Evolutionary conservation across 371 early-diverging fungal species (phyloP).

Genomic region (Sporodiniella umbellata): DNA sequence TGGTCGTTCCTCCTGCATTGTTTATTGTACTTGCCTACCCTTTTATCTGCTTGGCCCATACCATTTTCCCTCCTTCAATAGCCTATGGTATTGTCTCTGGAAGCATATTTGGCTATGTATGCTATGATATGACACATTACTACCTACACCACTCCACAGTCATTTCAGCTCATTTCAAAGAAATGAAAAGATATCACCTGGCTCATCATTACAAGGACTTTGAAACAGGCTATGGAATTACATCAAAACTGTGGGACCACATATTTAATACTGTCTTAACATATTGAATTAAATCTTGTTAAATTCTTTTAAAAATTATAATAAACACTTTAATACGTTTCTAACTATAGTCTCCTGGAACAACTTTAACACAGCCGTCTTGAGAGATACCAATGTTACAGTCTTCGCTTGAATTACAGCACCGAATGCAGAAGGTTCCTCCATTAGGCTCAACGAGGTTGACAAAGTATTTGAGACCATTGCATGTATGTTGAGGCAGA

Average conservation of each 20-base stretch:
- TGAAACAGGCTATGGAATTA: conserved; percentile 86
- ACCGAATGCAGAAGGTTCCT: conserved; percentile 36
- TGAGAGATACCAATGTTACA: conserved; percentile 20
- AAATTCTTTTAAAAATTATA: neutral
- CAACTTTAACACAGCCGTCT: conserved; percentile 13
- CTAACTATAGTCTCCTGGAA: conserved; percentile 24
- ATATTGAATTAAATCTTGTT: conserved; percentile 7
- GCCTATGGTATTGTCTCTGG: conserved; percentile 69
- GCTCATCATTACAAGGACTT: conserved; percentile 91
- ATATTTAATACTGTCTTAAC: conserved; percentile 66
- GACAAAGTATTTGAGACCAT: conserved; percentile 36
- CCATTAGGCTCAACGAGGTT: conserved; percentile 37
- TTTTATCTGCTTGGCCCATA: conserved; percentile 43
- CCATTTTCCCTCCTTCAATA: conserved; percentile 49
- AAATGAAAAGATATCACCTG: conserved; percentile 90
- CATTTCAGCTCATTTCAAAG: conserved; percentile 58
- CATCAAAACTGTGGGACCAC: conserved; percentile 86
- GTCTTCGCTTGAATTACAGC: conserved; percentile 9
- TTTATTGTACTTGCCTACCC: conserved; percentile 61
- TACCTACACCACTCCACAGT: conserved; percentile 88
- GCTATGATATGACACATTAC: conserved; percentile 89
- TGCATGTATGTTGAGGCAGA: conserved; percentile 26
- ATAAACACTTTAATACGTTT: neutral
- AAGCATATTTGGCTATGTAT: conserved; percentile 75
- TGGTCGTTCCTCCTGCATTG: conserved; percentile 92